These are phyloP conservation scores for Curvularia hawaiiensis DNA, from an alignment of 2,329 filamentous ascomycete species.

Conservation along the genomic window DNA sequence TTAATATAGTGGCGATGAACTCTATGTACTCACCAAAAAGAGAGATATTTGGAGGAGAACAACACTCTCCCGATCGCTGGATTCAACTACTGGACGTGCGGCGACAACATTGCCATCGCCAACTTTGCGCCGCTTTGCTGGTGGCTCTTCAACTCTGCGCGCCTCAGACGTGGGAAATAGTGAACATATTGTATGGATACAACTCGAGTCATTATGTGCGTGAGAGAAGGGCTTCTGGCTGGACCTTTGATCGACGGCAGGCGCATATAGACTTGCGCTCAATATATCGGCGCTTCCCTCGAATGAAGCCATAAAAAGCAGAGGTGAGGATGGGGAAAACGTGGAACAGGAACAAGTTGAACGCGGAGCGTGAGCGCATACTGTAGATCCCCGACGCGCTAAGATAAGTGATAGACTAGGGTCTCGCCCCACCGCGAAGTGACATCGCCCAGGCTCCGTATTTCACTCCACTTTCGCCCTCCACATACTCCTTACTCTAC, in stretches of 20 bases:
- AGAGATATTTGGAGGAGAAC: slow-evolving; percentile 36
- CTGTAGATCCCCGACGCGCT: slow-evolving; percentile 23
- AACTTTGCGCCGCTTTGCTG: slow-evolving; percentile 39
- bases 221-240: slow-evolving; percentile 3
- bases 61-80: slow-evolving; percentile 30
- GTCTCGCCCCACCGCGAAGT: slow-evolving; percentile 8
- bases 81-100: slow-evolving; percentile 4
- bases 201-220: slow-evolving; percentile 19
- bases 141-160: slow-evolving; percentile 18
- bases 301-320: slow-evolving; percentile 25
- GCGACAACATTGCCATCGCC: slow-evolving; percentile 10
- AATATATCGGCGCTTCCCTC: slow-evolving; percentile 25
- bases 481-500: neutral
- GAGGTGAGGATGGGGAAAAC: neutral
- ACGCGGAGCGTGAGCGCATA: slow-evolving; percentile 16
- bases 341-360: slow-evolving; percentile 8
- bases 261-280: slow-evolving; percentile 3
- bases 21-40: slow-evolving; percentile 30
- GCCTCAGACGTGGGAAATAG: slow-evolving; percentile 23
- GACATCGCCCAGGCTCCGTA: neutral
- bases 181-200: slow-evolving; percentile 17
- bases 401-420: slow-evolving; percentile 21
- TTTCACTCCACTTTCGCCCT: neutral
- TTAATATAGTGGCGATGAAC: neutral
- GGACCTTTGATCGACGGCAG: neutral